phyloP scores from a whole-genome alignment of 1,284 basidiomycete genomes.

The Sparassis latifolia region DNA sequence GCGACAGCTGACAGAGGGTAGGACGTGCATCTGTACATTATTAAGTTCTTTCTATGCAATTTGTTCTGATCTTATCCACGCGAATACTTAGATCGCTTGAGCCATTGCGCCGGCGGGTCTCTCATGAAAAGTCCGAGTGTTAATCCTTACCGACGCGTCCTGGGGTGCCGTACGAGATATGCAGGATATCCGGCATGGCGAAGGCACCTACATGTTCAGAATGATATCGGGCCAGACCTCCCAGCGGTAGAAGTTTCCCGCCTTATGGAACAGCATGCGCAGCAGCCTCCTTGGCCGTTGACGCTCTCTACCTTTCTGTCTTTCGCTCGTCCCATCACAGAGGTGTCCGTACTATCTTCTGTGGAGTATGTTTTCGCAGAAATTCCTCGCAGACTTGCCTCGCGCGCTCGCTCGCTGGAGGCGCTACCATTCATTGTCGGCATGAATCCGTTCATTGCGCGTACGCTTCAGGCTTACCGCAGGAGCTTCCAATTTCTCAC shows the following conservation, averaged over 20 bases:
- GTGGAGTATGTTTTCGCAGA: constrained; percentile 66
- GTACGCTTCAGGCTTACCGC: constrained; percentile 68
- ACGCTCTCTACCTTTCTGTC: constrained; percentile 67
- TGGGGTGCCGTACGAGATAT: too few species aligned
- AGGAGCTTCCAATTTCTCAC: constrained; percentile 72
- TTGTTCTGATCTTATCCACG: too few species aligned
- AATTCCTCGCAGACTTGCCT: constrained; percentile 67
- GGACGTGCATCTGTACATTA: too few species aligned
- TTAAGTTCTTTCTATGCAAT: too few species aligned
- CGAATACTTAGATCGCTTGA: too few species aligned
- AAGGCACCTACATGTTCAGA: too few species aligned
- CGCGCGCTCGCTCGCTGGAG: constrained; percentile 65
- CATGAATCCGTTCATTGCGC: constrained; percentile 82
- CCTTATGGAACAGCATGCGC: constrained; percentile 47
- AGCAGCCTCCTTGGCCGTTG: constrained; percentile 52
- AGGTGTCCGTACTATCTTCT: constrained; percentile 63
- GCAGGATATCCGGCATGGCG: too few species aligned
- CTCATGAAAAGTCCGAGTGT: too few species aligned
- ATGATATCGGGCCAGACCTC: constrained; percentile 11
- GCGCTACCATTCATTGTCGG: constrained; percentile 81
- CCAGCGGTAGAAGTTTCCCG: constrained; percentile 37
- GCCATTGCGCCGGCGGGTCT: too few species aligned
- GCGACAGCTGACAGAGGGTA: too few species aligned
- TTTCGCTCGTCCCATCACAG: constrained; percentile 63
- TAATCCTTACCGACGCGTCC: too few species aligned